phyloP scores from a whole-genome alignment of 306 rosid genomes.

The Begonia peltatifolia region DNA sequence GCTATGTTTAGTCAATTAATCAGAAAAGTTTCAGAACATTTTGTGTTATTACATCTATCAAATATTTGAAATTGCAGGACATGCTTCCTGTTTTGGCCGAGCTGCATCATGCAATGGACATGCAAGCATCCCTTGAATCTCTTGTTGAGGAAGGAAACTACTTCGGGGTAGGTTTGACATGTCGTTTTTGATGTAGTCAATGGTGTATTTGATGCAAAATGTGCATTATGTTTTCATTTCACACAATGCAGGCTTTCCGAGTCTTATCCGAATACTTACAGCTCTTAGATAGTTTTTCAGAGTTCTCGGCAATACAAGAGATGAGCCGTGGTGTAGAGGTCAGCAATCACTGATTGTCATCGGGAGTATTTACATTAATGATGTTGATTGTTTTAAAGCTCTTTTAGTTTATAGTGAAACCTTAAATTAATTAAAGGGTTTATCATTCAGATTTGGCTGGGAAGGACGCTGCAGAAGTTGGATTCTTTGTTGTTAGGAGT shows the following conservation, averaged over 20 bases:
- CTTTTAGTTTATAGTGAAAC: slow-evolving; percentile 4
- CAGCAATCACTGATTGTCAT: neutral
- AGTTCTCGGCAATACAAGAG: slow-evolving; percentile 82
- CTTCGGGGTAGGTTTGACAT: slow-evolving; percentile 54
- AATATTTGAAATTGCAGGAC: slow-evolving; percentile 39
- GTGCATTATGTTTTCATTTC: slow-evolving; percentile 7
- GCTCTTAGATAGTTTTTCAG: slow-evolving; percentile 79
- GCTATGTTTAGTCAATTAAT: too few species aligned
- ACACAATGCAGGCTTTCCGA: slow-evolving; percentile 75
- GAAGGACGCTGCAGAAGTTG: slow-evolving; percentile 78
- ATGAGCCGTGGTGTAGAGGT: slow-evolving; percentile 94
- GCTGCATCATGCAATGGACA: slow-evolving; percentile 61
- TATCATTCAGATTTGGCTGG: slow-evolving; percentile 71
- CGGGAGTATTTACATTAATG: neutral
- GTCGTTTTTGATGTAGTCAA: slow-evolving; percentile 17
- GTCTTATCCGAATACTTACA: slow-evolving; percentile 92
- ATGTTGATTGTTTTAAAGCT: neutral
- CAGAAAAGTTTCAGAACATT: slow-evolving; percentile 1
- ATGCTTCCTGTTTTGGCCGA: slow-evolving; percentile 72
- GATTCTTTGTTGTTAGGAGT: slow-evolving; percentile 90
- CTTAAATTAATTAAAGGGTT: too few species aligned
- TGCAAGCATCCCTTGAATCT: slow-evolving; percentile 80
- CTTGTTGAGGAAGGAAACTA: slow-evolving; percentile 89
- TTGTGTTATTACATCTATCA: slow-evolving; percentile 5
- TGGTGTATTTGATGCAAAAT: slow-evolving; percentile 7